A percentile compares a stretch with the other conserved stretches of the same genome.
Conservation (phyloP, 495 filamentous ascomycete genomes). For the Podospora appendiculata region DNA sequence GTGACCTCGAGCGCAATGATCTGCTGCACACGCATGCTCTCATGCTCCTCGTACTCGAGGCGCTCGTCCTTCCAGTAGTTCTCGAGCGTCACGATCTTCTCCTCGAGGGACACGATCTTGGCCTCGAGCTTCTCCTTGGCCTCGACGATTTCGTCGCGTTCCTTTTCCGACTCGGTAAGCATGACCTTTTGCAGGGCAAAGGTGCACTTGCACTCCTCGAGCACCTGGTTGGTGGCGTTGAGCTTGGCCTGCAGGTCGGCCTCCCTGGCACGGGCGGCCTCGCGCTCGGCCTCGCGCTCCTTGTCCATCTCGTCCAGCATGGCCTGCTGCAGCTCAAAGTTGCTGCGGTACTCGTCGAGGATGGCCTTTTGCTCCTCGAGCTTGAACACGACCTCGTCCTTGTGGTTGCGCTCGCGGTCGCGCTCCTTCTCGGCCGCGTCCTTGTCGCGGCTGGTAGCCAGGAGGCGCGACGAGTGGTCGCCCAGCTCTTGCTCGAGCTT, state of each 20-base stretch:
- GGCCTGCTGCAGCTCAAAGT: constrained; percentile 27
- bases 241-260: constrained; percentile 20
- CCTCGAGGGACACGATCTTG: constrained; percentile 22
- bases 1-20: constrained; percentile 27
- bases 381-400: constrained; percentile 10
- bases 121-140: constrained; percentile 22
- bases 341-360: constrained; percentile 35
- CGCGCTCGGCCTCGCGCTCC: constrained; percentile 19
- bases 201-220: constrained; percentile 30
- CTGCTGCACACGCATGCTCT: constrained; percentile 24
- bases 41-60: constrained; percentile 24
- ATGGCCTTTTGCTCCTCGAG: constrained; percentile 33
- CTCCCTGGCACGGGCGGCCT: constrained; percentile 14
- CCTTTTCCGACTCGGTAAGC: constrained; percentile 32
- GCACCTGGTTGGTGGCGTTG: constrained; percentile 26
- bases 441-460: constrained; percentile 4
- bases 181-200: constrained; percentile 28
- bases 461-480: constrained; percentile 13
- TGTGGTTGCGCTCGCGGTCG: constrained; percentile 14
- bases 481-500: constrained; percentile 25
- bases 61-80: constrained; percentile 2
- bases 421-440: constrained; percentile 24
- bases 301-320: constrained; percentile 27
- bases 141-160: constrained; percentile 27
- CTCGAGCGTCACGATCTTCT: constrained; percentile 11